Evolutionary conservation across 495 filamentous ascomycete genomes (phyloP).

Genomic region (Penicillium cinerascens): DNA sequence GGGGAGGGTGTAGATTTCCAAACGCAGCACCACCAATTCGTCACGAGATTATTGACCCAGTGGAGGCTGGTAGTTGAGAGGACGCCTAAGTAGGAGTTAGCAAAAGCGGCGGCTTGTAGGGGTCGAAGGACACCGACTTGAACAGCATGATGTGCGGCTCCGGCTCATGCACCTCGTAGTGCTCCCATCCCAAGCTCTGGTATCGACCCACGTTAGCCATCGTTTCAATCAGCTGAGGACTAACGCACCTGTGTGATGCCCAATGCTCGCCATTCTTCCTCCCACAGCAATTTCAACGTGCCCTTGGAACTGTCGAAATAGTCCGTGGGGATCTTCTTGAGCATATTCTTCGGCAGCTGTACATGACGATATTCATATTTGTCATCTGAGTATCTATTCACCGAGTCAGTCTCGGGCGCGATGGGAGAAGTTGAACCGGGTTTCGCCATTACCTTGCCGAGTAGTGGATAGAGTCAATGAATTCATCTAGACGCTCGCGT

Average conservation of each 20-base stretch:
- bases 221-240: background rate
- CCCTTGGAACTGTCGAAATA: conserved; percentile 90
- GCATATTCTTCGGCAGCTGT: conserved; percentile 94
- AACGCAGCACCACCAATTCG: conserved; percentile 10
- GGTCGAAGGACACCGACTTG: conserved; percentile 62
- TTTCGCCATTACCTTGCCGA: conserved; percentile 69
- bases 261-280: conserved; percentile 95
- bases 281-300: conserved; percentile 93
- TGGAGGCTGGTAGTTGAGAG: conserved; percentile 83
- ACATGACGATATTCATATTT: conserved; percentile 94
- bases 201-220: conserved; percentile 17
- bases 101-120: background rate
- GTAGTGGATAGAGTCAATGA: conserved; percentile 89
- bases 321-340: conserved; percentile 92
- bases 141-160: conserved; percentile 98
- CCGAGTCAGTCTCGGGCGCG: background rate
- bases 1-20: conserved; percentile 5
- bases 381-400: conserved; percentile 73
- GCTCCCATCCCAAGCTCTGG: conserved; percentile 96
- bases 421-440: background rate
- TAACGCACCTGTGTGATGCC: conserved; percentile 85
- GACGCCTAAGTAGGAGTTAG: conserved; percentile 55
- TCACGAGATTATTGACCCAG: conserved; percentile 33
- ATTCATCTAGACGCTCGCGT: conserved; percentile 80
- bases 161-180: conserved; percentile 98